Percentiles rank a stretch among this genome's conserved stretches.
Evolutionary conservation across 2,329 filamentous ascomycete species (phyloP).

Genomic region (Daldinia sp.): DNA sequence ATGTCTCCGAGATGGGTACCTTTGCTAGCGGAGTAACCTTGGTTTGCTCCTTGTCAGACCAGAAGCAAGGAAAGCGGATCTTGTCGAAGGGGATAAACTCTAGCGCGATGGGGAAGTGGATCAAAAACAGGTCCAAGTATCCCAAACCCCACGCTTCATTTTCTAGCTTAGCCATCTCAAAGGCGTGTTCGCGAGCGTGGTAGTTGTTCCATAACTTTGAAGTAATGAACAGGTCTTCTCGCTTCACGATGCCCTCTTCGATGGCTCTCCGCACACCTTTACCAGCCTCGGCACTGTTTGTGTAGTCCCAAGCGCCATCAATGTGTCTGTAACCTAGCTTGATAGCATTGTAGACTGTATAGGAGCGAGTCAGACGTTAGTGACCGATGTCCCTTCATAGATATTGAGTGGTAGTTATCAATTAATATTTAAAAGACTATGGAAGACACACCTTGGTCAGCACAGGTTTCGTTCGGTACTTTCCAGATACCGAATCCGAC

Average conservation of each 20-base stretch:
- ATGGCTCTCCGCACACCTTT: constrained; percentile 70
- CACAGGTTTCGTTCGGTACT: constrained; percentile 53
- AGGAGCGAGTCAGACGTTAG: constrained; percentile 53
- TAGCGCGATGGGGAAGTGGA: constrained; percentile 69
- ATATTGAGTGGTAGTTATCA: background rate
- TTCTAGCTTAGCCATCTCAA: constrained; percentile 69
- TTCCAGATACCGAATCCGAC: constrained; percentile 59
- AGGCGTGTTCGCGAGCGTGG: constrained; percentile 71
- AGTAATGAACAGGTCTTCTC: constrained; percentile 73
- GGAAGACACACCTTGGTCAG: constrained; percentile 49
- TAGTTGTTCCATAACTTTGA: constrained; percentile 76
- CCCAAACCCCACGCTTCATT: constrained; percentile 72
- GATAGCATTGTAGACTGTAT: constrained; percentile 72
- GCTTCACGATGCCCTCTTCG: constrained; percentile 69
- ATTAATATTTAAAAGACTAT: constrained; percentile 54
- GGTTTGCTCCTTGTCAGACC: constrained; percentile 59
- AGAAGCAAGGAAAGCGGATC: constrained; percentile 56
- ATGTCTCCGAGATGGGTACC: constrained; percentile 83
- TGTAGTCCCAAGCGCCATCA: constrained; percentile 68
- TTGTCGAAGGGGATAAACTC: constrained; percentile 59
- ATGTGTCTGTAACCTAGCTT: constrained; percentile 66
- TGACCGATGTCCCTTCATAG: background rate
- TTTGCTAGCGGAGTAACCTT: constrained; percentile 65
- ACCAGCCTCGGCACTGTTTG: constrained; percentile 75
- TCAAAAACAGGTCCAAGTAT: constrained; percentile 77